Conservation (phyloP, 441 rosid genomes). For the Manihot esculenta region DNA sequence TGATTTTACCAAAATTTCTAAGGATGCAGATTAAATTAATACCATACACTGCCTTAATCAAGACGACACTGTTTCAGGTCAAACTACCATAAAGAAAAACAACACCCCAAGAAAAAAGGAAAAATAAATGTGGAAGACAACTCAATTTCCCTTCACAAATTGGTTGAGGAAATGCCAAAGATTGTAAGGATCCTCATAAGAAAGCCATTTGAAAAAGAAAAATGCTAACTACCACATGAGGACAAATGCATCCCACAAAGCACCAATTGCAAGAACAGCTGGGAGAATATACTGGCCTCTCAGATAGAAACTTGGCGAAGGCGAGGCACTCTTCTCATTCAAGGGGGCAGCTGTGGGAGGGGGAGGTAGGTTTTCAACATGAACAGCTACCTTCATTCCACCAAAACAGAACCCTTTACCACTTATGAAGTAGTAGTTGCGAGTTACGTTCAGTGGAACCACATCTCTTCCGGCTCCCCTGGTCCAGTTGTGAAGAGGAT, state of each 20-base stretch:
- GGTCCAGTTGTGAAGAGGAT: constrained; percentile 76
- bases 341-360: constrained; percentile 55
- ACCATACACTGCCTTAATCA: not conserved
- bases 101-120: constrained; percentile 10
- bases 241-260: constrained; percentile 50
- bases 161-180: constrained; percentile 22
- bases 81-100: not conserved
- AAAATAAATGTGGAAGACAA: constrained; percentile 2
- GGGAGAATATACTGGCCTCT: constrained; percentile 42
- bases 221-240: constrained; percentile 34
- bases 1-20: not conserved
- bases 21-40: too few species aligned
- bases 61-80: constrained; percentile 15
- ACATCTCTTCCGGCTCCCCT: constrained; percentile 86
- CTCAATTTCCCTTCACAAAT: constrained; percentile 25
- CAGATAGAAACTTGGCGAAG: constrained; percentile 28
- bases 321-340: constrained; percentile 38
- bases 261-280: constrained; percentile 46
- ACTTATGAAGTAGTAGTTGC: constrained; percentile 66
- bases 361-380: constrained; percentile 63
- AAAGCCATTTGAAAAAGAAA: not conserved
- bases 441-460: constrained; percentile 76
- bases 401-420: constrained; percentile 86
- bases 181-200: not conserved
- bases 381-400: constrained; percentile 70